Evolutionary conservation across 176 grass and related monocot species (phyloP).

Genomic region (Triticum monococcum): DNA sequence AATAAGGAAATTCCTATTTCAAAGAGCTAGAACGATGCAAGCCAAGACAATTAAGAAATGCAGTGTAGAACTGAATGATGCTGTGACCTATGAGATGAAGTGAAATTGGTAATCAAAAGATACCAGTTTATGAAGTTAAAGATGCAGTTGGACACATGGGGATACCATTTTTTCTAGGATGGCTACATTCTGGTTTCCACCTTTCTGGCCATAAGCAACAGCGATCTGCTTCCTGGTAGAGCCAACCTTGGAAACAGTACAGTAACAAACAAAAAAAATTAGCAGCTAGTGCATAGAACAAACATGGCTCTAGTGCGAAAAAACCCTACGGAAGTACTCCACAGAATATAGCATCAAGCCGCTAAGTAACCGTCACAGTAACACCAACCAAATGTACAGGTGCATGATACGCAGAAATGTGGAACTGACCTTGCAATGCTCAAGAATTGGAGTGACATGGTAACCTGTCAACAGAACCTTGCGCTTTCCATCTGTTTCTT

Average conservation of each 20-base stretch:
- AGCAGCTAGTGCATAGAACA: constrained; percentile 6
- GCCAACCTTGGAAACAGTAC: constrained; percentile 57
- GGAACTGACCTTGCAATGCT: constrained; percentile 79
- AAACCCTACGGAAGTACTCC: constrained; percentile 3
- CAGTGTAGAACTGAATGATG: neutral
- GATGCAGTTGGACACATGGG: neutral
- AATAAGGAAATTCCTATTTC: neutral
- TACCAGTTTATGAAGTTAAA: constrained; percentile 5
- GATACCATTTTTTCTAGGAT: constrained; percentile 93
- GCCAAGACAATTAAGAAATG: neutral
- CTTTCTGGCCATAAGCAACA: constrained; percentile 81
- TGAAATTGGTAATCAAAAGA: constrained; percentile 25
- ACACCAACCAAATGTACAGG: neutral
- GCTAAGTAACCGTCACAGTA: neutral
- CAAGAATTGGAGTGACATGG: constrained; percentile 93
- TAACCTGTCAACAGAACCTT: constrained; percentile 70
- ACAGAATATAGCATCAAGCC: constrained; percentile 4
- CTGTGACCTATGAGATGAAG: constrained; percentile 8
- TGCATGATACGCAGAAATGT: constrained; percentile 2
- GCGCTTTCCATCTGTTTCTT: constrained; percentile 65
- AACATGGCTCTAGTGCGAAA: constrained; percentile 4
- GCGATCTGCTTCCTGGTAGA: constrained; percentile 70
- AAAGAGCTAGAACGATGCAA: neutral
- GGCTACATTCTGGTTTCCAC: constrained; percentile 79
- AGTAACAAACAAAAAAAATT: neutral